A percentile compares a stretch with the other conserved stretches of the same genome.
phyloP scores from a whole-genome alignment of 768 basidiomycete genomes.

The Podaxis sp. region DNA sequence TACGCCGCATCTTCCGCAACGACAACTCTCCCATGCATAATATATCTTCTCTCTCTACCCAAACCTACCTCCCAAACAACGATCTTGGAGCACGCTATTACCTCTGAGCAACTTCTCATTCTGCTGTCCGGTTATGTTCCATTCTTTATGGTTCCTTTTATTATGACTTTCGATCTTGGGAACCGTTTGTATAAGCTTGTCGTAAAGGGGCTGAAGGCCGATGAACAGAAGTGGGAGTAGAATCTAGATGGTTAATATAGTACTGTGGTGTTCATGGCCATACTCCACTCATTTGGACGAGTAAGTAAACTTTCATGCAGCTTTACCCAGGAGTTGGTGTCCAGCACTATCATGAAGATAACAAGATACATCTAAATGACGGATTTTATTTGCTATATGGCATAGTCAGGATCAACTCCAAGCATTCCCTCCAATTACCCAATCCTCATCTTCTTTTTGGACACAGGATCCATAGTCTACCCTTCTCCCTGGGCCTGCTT shows the following conservation, averaged over 20 bases:
- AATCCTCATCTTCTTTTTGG: too few relatives aligned
- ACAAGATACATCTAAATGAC: too few relatives aligned
- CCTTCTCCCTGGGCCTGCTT: too few relatives aligned
- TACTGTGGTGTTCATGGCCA: too few relatives aligned
- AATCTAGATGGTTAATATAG: background rate
- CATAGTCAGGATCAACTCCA: too few relatives aligned
- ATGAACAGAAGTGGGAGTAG: conserved; percentile 27
- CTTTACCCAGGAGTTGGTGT: too few relatives aligned
- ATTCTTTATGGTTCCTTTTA: conserved; percentile 66
- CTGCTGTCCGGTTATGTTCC: conserved; percentile 71
- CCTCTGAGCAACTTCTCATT: conserved; percentile 45
- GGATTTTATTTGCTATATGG: too few relatives aligned
- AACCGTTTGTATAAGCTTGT: conserved; percentile 30
- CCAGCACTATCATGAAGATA: too few relatives aligned
- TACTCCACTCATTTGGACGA: too few relatives aligned
- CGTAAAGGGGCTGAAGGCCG: conserved; percentile 20
- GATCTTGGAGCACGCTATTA: conserved; percentile 33
- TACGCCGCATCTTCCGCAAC: conserved; percentile 80
- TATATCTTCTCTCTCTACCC: conserved; percentile 50
- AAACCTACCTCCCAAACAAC: conserved; percentile 20
- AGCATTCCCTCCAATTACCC: too few relatives aligned
- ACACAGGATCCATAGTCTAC: too few relatives aligned
- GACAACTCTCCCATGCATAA: conserved; percentile 70
- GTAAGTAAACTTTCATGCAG: too few relatives aligned
- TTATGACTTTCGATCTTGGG: conserved; percentile 38